Evolutionary conservation across 768 basidiomycete genomes (phyloP), one percentile per base, ranked within the genome.

Genomic region (Crepidotus variabilis): DNA sequence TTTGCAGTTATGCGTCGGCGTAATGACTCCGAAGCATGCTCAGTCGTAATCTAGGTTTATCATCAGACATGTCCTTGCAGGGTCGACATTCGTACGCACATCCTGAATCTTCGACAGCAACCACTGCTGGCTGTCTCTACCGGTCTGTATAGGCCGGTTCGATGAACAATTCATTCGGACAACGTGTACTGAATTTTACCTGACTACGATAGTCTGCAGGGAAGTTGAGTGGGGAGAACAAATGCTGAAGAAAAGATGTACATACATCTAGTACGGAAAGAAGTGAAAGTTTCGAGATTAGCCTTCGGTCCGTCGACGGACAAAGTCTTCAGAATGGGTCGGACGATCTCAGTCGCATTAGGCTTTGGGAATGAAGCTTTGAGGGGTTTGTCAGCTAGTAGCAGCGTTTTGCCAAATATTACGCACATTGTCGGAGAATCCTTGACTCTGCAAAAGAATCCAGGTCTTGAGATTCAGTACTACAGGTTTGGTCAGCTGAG

Each of bases 101-200:
- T 92, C 74, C 16, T 70, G 60, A 59, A 94, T 85, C 69, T 75
- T 88, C 47, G 78, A 73, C 60, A 86, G 70, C 48, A 94, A 77
- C 92, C 92, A 94, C 55, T 77, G 67, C 68, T 93, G 92, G 63
- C 88, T 90, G 69, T 90, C 69, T 65, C 65, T 82, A 32, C 92
- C 92, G 18, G 83, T 87, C 89, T 92, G 60, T 43, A 47, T 43
- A 45, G 24, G 50, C 54, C 45, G 33, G 52, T 32, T 39, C 48
- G 57, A n/a, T 51, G 55, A 34, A 21, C 10, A 21, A 46, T 28
- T 28, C 28, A 3, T 28, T 8, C 54, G 16, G 57, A 54, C 43
- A 36, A 16, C 20, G 39, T 43, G 4, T 11, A 20, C 13, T 43
- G 13, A 20, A 43, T 20, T 11, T 20, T 43, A 43, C 39, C 39